Evolutionary conservation across 2,329 filamentous ascomycete genomes (phyloP).

Genomic region (Dissoconium aciculare): DNA sequence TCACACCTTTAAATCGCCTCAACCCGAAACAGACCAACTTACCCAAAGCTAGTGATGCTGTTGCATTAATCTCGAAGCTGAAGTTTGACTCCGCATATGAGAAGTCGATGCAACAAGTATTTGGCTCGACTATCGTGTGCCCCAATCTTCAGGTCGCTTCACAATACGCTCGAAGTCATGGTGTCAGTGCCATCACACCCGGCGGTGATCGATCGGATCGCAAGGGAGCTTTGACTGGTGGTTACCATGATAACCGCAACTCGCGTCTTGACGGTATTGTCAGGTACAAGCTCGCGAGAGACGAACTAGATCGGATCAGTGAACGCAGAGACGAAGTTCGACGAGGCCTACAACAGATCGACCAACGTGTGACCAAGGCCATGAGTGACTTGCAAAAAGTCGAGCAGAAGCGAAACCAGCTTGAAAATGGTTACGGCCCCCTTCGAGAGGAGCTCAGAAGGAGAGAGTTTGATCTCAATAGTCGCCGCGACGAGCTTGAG

Average conservation of each 20-base stretch:
- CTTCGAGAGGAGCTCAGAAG: constrained; percentile 60
- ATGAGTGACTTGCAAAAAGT: constrained; percentile 70
- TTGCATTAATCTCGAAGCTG: constrained; percentile 75
- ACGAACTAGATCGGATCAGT: constrained; percentile 55
- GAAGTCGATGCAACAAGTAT: constrained; percentile 82
- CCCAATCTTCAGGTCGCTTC: constrained; percentile 75
- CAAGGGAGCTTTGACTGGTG: constrained; percentile 86
- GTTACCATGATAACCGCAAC: constrained; percentile 72
- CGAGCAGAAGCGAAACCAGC: constrained; percentile 60
- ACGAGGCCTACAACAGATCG: constrained; percentile 57
- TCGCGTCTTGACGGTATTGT: constrained; percentile 79
- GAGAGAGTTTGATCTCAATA: constrained; percentile 61
- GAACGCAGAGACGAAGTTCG: constrained; percentile 51
- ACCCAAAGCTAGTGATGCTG: constrained; percentile 72
- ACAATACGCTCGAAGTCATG: constrained; percentile 84
- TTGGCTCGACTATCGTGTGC: constrained; percentile 88
- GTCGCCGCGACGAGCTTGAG: constrained; percentile 58
- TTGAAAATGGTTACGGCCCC: constrained; percentile 70
- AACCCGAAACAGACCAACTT: constrained; percentile 57
- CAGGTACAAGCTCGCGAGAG: constrained; percentile 57
- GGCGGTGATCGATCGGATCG: constrained; percentile 93
- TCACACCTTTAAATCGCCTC: constrained; percentile 80
- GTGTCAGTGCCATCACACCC: constrained; percentile 81
- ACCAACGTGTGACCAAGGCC: constrained; percentile 80
- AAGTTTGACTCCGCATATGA: constrained; percentile 64